A percentile compares a stretch with the other conserved stretches of the same genome.
phyloP scores from a whole-genome alignment of 305 asterid genomes.

The Fraxinus velutina region DNA sequence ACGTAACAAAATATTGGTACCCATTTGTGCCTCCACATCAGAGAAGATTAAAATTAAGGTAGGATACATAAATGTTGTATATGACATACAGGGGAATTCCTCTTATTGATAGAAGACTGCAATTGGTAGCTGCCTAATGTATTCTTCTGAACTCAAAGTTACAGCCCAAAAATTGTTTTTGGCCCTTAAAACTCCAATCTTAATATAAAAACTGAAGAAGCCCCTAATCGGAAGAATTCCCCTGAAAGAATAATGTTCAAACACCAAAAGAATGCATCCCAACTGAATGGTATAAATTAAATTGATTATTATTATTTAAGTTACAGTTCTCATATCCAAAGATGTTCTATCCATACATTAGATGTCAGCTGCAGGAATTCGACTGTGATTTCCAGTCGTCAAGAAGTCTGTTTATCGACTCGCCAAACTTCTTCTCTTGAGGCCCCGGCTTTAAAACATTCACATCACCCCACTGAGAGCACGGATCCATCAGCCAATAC shows the following conservation, averaged over 20 bases:
- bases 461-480: conserved; percentile 87
- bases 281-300: conserved; percentile 13
- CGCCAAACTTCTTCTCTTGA: conserved; percentile 43
- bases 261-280: conserved; percentile 30
- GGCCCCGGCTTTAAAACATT: conserved; percentile 73
- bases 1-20: not conserved
- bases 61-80: not conserved
- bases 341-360: conserved; percentile 8
- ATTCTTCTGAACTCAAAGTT: conserved; percentile 19
- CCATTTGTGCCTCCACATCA: not conserved
- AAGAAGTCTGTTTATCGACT: conserved; percentile 48
- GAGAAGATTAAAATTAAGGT: not conserved
- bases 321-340: not conserved
- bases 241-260: conserved; percentile 30
- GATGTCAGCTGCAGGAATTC: conserved; percentile 55
- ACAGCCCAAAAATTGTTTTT: not conserved
- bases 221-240: conserved; percentile 23
- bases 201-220: conserved; percentile 29
- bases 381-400: conserved; percentile 45
- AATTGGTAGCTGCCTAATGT: conserved; percentile 29
- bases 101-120: conserved; percentile 26
- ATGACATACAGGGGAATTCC: conserved; percentile 24
- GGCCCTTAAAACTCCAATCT: conserved; percentile 27
- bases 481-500: conserved; percentile 75
- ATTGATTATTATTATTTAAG: not conserved